phyloP scores from a whole-genome alignment of 305 asterid species.

The Solanum hybrid region DNA sequence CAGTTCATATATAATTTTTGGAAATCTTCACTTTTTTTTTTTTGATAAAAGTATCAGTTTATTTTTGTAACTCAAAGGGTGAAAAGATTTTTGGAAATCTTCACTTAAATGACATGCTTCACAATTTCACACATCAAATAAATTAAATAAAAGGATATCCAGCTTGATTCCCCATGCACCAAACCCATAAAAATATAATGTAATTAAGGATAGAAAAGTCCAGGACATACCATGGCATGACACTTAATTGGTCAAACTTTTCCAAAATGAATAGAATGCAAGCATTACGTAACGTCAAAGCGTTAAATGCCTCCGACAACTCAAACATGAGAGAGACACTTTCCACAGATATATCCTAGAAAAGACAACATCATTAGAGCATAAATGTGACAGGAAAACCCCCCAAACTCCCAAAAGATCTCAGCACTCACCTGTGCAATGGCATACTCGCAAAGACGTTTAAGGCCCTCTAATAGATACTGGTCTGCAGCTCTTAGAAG shows the following conservation, averaged over 20 bases:
- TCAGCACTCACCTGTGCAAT: constrained; percentile 70
- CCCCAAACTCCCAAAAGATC: neutral
- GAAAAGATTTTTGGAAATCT: neutral
- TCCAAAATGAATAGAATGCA: constrained; percentile 82
- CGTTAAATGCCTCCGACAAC: constrained; percentile 87
- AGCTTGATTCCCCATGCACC: neutral
- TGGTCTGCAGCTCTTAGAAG: constrained; percentile 95
- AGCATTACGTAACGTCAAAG: constrained; percentile 62
- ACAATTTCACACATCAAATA: neutral
- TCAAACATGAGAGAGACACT: constrained; percentile 85
- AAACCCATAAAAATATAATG: neutral
- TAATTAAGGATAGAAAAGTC: neutral
- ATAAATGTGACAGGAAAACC: neutral
- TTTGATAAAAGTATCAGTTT: too few species aligned
- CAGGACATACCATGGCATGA: constrained; percentile 57
- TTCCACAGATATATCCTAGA: constrained; percentile 74
- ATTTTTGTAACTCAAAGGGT: too few species aligned
- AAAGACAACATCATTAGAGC: constrained; percentile 17
- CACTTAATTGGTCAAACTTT: constrained; percentile 51
- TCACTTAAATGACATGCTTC: neutral
- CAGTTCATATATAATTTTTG: neutral
- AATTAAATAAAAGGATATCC: neutral
- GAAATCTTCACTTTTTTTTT: neutral
- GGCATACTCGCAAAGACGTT: constrained; percentile 83
- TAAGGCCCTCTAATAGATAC: constrained; percentile 94